Evolutionary conservation across 257 asterid species (phyloP), one percentile per base, ranked within the genome.

Genomic region (Echites panduratus): DNA sequence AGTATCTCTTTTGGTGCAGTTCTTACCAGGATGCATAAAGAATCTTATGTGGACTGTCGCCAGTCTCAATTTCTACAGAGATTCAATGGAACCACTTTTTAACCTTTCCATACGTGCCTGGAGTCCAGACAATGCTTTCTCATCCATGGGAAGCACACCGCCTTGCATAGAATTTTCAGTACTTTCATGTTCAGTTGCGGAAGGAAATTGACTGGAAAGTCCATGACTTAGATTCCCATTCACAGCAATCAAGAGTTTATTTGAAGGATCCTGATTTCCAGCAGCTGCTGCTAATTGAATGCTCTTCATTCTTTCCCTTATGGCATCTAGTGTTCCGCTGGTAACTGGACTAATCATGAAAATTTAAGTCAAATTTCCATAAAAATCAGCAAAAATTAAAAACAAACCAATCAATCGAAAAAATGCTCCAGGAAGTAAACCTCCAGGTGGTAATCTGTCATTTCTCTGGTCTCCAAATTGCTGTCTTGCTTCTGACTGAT

Each of bases 81-180:
- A 86, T 83, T 95, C 99, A 56, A 89, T 78, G 12, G 96, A 89
- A 12, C 98, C 96, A 61, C 96, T 90, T 85, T 95, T 95, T 44
- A 92, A 82, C 85, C 99, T 82, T 69, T 95, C 97, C 98, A 95
- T 95, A 20, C 99, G 97, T 41, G 99, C 99, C 78, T 95, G 99
- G 66, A 95, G 97, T 72, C 99, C 98, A 6, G 98, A 92, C 49
- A 92, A 84, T 12, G 98, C 99, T 80, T 85, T 90, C 87, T 95
- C 99, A 54, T 95, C 98, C 97, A 95, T 95, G 14, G 96, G 96
- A 75, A 86, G 98, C 70, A 89, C 84, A 16, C 88, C 89, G 9
- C 85, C 78, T 73, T 82, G 95, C 74, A 83, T 73, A 47, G 88
- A 77, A 81, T 83, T 80, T 78, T 79, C 91, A 14, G 74, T 65